phyloP scores from a whole-genome alignment of 306 rosid genomes.

The Potentilla sterilis region DNA sequence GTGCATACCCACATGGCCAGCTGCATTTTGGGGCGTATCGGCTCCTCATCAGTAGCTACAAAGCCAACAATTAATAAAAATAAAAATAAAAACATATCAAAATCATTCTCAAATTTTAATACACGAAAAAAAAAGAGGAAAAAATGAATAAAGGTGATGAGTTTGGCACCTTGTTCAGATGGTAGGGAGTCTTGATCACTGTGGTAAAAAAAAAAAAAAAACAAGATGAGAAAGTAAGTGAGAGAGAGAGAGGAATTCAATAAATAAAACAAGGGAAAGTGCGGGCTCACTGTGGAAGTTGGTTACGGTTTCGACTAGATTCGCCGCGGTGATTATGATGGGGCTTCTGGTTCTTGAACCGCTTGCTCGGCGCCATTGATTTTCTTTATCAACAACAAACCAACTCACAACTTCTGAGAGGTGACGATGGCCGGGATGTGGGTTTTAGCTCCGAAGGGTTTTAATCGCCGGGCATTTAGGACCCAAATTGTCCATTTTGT shows the following conservation, averaged over 20 bases:
- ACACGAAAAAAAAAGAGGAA: background rate
- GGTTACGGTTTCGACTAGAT: slow-evolving; percentile 49
- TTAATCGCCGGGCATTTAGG: background rate
- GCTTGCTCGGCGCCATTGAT: slow-evolving; percentile 62
- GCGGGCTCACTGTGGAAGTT: slow-evolving; percentile 35
- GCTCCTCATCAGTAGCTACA: slow-evolving; percentile 52
- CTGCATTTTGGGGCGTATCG: slow-evolving; percentile 50
- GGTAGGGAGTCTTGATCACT: slow-evolving; percentile 58
- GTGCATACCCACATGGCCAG: slow-evolving; percentile 94
- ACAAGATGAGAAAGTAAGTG: background rate
- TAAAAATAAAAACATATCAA: too few relatives aligned
- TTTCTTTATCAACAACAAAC: background rate
- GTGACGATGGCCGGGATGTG: background rate
- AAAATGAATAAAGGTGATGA: background rate
- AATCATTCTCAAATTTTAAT: background rate
- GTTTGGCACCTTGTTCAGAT: slow-evolving; percentile 50
- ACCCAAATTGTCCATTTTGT: background rate
- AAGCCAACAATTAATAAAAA: background rate
- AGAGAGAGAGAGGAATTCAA: background rate
- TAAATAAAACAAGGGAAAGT: background rate
- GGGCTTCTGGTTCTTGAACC: slow-evolving; percentile 50
- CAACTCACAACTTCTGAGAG: background rate
- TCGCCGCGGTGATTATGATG: slow-evolving; percentile 36
- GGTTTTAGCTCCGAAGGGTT: background rate
- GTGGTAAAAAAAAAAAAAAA: background rate